Evolutionary conservation across 805 yeast species (phyloP), one percentile per base, ranked within the genome.

Genomic region (Clavispora santaluciae): DNA sequence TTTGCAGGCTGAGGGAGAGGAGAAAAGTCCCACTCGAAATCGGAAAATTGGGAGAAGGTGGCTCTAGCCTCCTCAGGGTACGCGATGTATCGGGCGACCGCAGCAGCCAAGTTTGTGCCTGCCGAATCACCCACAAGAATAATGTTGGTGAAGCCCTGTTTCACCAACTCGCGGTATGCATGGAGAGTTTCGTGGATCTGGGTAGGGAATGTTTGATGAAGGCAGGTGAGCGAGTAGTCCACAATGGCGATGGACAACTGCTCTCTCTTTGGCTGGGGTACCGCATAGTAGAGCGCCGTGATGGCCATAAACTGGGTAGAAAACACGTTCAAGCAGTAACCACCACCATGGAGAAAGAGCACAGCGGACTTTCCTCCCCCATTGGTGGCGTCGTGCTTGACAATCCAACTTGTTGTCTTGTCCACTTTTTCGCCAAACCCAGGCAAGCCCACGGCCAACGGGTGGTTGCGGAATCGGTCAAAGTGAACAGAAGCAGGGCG

Each of bases 11-110:
- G 63, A 2, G 58, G 56, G 40, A 57, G 44, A 1, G 49, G 40
- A 4, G 49, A 42, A 22, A 42, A 42, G 41, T 45, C 45, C 51
- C 55, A 56, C 4, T 29, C 37, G 33, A 56, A 55, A 18, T 54
- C 47, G 11, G 52, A 42, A 40, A 45, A 59, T 10, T 39, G 39
- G 6, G 45, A 38, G 37, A 63, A 63, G n/a, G 54, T 58, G 18
- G 35, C 38, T 13, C 42, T 41, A 1, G 63, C 54, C 41, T 61
- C 66, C 22, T 60, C 57, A 1, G 65, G 67, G 41, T 64, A 63
- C 12, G 64, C 59, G 22, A 61, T 43, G 45, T 21, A 46, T n/a
- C 52, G 48, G 13, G 46, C 39, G 18, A 46, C 36, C 10, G 52
- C 52, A 6, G 38, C 34, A 4, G 49, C 40, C 38, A 48, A 42